A percentile compares a stretch with the other conserved stretches of the same genome.
Evolutionary conservation across 345 rosid genomes (phyloP).

Genomic region (thale cress (Arabidopsis thaliana)): TAIR10.1 NC_003075.7:12981501-12982000

Average conservation of each 20-base stretch:
- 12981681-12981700: slow-evolving; percentile 43
- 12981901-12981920: slow-evolving; percentile 41
- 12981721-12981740: slow-evolving; percentile 13
- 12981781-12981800: slow-evolving; percentile 56
- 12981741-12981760: slow-evolving; percentile 38
- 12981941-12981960: not conserved
- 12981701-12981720: slow-evolving; percentile 26
- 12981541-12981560: not conserved
- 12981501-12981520: not conserved
- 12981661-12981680: slow-evolving; percentile 54
- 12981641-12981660: slow-evolving; percentile 51
- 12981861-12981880: slow-evolving; percentile 28
- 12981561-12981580: not conserved
- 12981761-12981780: slow-evolving; percentile 50
- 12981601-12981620: slow-evolving; percentile 72
- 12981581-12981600: slow-evolving; percentile 76
- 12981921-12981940: slow-evolving; percentile 20
- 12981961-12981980: not conserved
- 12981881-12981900: slow-evolving; percentile 34
- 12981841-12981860: slow-evolving; percentile 36
- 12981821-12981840: slow-evolving; percentile 35
- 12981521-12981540: slow-evolving; percentile 19
- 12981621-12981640: slow-evolving; percentile 66
- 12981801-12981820: slow-evolving; percentile 46
- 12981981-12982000: too few relatives aligned